These are phyloP conservation scores for Xanthoconium purpureum DNA, from an alignment of 768 basidiomycete genomes.

Conservation along the genomic window DNA sequence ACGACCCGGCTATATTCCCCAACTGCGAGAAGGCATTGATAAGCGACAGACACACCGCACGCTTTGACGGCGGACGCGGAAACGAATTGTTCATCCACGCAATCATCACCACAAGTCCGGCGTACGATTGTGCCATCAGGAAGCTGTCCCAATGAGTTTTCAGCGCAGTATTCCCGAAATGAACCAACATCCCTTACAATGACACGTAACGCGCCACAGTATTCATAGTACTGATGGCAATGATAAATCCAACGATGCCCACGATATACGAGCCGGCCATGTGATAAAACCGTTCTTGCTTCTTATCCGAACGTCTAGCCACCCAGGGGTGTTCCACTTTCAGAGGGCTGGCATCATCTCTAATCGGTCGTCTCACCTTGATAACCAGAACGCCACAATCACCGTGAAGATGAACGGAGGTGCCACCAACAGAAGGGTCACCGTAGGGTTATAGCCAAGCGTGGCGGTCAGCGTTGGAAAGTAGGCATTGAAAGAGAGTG, in stretches of 20 bases:
- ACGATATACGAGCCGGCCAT: conserved; percentile 48
- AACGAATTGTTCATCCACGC: conserved; percentile 57
- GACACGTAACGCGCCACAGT: conserved; percentile 61
- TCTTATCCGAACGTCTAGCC: conserved; percentile 63
- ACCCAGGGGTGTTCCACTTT: background rate
- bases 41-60: conserved; percentile 77
- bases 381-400: conserved; percentile 49
- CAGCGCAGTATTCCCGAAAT: conserved; percentile 3
- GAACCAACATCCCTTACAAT: conserved; percentile 40
- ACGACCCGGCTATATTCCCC: conserved; percentile 84
- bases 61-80: conserved; percentile 77
- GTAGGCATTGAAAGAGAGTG: conserved; percentile 76
- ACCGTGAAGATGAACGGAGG: conserved; percentile 70
- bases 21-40: conserved; percentile 81
- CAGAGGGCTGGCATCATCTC: background rate
- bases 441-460: conserved; percentile 59
- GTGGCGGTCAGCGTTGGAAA: conserved; percentile 77
- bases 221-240: conserved; percentile 65
- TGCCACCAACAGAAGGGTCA: conserved; percentile 70
- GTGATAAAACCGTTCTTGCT: conserved; percentile 71
- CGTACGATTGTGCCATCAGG: conserved; percentile 71
- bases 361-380: conserved; percentile 36
- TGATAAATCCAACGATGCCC: conserved; percentile 67
- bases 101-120: conserved; percentile 64
- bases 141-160: conserved; percentile 44